Base-by-base conservation (phyloP, 805 yeast species). In the Kodamaea kaohsiungensis region DNA sequence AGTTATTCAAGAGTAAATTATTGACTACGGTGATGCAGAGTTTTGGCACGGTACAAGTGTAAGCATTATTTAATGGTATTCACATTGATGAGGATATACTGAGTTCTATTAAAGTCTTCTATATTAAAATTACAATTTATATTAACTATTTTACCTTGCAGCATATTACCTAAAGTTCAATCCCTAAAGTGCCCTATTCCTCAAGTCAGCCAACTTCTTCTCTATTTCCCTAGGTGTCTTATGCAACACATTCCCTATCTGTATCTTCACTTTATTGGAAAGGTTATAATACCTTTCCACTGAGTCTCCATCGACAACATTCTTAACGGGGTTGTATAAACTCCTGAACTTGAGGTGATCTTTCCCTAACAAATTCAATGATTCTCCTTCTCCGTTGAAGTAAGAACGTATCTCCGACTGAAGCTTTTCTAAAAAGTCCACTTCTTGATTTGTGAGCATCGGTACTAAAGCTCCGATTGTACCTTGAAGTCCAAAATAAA, bases 241-340 rank as follows among this genome's bases (percentile, higher is more conserved):
- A 33, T 82, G 84, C 62, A 83, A 62, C 46, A 69, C 68, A 12
- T 69, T 61, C 7, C 78, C 76, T 27, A 81, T 69, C 16, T 63
- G 67, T 17, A 72, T 60, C 53, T 79, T 75, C 3, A 67, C 63
- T 0, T 71, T 60, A 1, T 67, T 65, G 12, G 64, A 62, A 17
- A 82, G 65, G 8, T 66, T 62, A 48, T 64, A 69, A 62, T 75
- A 89, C 43, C 69, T 66, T 61, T 91, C 97, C 48, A 93, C 75
- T 13, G 89, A 73, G 65, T 95, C 98, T 8, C 99, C 99, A 70
- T 95, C 98, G 42, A 95, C 78, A 2, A 88, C 85, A 49, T 83
- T 80, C 58, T 85, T 86, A 1, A 79, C 81, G 0, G 98, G 97
- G n/a, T 83, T 84, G 66, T 90, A 91, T 63, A 87, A 88, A 51